Evolutionary conservation across 1,284 basidiomycete species (phyloP).

Genomic region (Heterobasidion parviporum): DNA sequence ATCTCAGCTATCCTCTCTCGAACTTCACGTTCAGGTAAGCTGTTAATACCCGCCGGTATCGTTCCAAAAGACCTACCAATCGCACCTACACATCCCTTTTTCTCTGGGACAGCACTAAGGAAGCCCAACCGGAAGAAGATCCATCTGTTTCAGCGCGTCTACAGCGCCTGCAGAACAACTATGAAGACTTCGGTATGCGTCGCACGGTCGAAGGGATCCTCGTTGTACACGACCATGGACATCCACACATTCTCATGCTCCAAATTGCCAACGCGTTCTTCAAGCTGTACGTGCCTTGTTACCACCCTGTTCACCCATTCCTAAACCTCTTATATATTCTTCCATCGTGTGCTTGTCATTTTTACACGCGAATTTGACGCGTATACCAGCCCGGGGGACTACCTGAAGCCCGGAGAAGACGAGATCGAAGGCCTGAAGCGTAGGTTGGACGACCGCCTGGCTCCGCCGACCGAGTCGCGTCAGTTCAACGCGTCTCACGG

Average conservation of each 20-base stretch:
- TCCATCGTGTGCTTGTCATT: not conserved
- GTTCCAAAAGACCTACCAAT: not conserved
- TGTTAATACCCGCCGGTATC: too few species aligned
- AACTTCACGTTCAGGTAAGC: slow-evolving; percentile 79
- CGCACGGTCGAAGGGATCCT: slow-evolving; percentile 95
- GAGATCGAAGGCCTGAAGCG: slow-evolving; percentile 86
- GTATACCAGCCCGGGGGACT: slow-evolving; percentile 82
- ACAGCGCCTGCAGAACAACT: slow-evolving; percentile 89
- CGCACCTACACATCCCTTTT: not conserved
- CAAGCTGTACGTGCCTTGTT: slow-evolving; percentile 70
- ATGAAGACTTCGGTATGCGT: slow-evolving; percentile 93
- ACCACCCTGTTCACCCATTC: not conserved
- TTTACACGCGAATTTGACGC: not conserved
- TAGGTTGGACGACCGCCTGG: slow-evolving; percentile 82
- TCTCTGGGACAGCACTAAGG: slow-evolving; percentile 65
- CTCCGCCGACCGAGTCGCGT: slow-evolving; percentile 56
- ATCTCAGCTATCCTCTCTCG: slow-evolving; percentile 67
- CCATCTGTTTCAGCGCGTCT: slow-evolving; percentile 87
- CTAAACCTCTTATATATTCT: not conserved
- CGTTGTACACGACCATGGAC: slow-evolving; percentile 90
- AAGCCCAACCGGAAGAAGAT: slow-evolving; percentile 94
- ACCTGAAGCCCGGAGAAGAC: slow-evolving; percentile 92
- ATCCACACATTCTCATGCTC: slow-evolving; percentile 94
- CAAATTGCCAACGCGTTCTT: slow-evolving; percentile 99
- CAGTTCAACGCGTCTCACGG: slow-evolving; percentile 69